Conservation (phyloP, 192 early-diverging fungal species). For the Coemansia sp. region DNA sequence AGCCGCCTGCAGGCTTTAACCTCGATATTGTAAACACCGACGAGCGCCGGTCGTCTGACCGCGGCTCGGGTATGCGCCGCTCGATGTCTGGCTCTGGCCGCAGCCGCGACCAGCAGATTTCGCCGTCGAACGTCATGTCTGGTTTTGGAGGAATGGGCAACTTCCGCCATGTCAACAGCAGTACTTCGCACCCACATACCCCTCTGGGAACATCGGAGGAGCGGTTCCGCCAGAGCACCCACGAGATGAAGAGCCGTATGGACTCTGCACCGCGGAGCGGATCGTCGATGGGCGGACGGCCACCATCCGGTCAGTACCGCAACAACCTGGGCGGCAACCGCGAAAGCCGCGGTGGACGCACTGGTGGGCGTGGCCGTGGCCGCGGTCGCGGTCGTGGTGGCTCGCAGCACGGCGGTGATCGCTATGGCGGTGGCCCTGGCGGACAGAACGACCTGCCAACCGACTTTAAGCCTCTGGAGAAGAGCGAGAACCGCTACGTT, state of each 20-base stretch:
- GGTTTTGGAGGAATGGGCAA: slow-evolving; percentile 52
- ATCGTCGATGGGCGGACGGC: slow-evolving; percentile 35
- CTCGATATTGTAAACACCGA: slow-evolving; percentile 51
- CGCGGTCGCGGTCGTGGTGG: slow-evolving; percentile 61
- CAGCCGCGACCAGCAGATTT: slow-evolving; percentile 23
- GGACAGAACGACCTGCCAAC: slow-evolving; percentile 45
- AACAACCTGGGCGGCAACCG: slow-evolving; percentile 52
- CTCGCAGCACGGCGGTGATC: slow-evolving; percentile 34
- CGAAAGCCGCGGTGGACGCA: slow-evolving; percentile 58
- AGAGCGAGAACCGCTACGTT: slow-evolving; percentile 80
- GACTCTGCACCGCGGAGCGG: slow-evolving; percentile 24
- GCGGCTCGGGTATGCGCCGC: slow-evolving; percentile 47
- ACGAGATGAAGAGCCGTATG: slow-evolving; percentile 31
- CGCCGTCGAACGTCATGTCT: slow-evolving; percentile 11
- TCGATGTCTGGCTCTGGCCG: slow-evolving; percentile 41
- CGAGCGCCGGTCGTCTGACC: slow-evolving; percentile 48
- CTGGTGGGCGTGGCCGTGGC: slow-evolving; percentile 51
- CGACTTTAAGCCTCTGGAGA: slow-evolving; percentile 75
- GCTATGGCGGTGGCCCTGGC: slow-evolving; percentile 6
- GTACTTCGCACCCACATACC: slow-evolving; percentile 2
- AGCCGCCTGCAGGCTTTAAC: slow-evolving; percentile 59
- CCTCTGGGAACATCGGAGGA: slow-evolving; percentile 40
- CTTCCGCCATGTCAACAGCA: slow-evolving; percentile 34
- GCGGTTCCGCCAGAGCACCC: slow-evolving; percentile 47
- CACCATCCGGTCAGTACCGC: slow-evolving; percentile 48